Conservation (phyloP, 768 basidiomycete species). For the Chiua virens region DNA sequence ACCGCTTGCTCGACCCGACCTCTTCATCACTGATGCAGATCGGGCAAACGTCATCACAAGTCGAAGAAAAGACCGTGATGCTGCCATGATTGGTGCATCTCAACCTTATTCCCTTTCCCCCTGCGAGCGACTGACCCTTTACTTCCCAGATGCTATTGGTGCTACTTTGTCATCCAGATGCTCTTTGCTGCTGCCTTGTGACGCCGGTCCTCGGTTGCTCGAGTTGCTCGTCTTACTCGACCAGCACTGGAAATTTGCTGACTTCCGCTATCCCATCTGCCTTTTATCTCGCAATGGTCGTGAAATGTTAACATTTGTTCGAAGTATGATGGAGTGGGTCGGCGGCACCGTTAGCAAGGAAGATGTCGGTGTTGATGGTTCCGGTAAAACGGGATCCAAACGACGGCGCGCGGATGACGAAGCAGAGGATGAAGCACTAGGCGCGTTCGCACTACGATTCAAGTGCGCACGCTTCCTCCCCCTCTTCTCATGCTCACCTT, state of each 20-base stretch:
- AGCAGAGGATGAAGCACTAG: conserved; percentile 78
- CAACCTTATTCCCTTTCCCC: background rate
- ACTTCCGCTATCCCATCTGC: conserved; percentile 85
- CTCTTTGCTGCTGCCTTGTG: conserved; percentile 88
- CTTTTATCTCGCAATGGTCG: conserved; percentile 87
- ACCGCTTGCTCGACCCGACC: conserved; percentile 83
- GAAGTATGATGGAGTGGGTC: conserved; percentile 99
- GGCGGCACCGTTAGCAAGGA: conserved; percentile 94
- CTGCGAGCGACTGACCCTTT: background rate
- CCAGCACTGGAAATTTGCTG: conserved; percentile 94
- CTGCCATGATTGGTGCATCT: conserved; percentile 74
- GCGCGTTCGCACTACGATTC: conserved; percentile 86
- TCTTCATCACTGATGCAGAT: conserved; percentile 92
- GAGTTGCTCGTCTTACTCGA: conserved; percentile 95
- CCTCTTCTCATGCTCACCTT: background rate
- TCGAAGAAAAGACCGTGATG: conserved; percentile 87
- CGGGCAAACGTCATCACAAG: conserved; percentile 80
- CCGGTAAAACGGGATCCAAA: conserved; percentile 50
- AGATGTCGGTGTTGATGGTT: conserved; percentile 80
- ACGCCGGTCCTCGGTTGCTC: conserved; percentile 90
- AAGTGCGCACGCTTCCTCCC: conserved; percentile 49
- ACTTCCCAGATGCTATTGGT: conserved; percentile 74
- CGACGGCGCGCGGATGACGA: conserved; percentile 64
- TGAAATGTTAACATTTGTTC: conserved; percentile 91
- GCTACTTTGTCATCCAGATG: conserved; percentile 77